Conservation (phyloP, 345 rosid species). For the Rhodamnia rubescens region DNA sequence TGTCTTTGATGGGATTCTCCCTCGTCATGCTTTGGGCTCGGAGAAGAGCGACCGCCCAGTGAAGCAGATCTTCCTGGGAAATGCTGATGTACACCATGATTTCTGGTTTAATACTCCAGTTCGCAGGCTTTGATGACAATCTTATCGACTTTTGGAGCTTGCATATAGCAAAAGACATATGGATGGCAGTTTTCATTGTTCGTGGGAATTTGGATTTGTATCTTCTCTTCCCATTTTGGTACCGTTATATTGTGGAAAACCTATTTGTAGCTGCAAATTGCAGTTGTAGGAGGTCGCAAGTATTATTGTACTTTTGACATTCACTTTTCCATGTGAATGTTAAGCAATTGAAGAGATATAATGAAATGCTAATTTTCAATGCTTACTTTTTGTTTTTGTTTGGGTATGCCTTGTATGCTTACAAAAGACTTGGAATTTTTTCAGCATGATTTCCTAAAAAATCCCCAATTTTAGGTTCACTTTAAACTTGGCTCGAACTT, state of each 20-base stretch:
- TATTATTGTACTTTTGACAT: no score
- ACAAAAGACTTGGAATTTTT: no score
- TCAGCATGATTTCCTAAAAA: no score
- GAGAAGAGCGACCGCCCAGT: constrained; percentile 8
- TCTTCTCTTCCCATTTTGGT: not conserved
- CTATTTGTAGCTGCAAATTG: not conserved
- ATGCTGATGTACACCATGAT: not conserved
- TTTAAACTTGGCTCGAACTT: no score
- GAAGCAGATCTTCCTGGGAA: not conserved
- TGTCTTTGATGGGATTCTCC: constrained; percentile 92
- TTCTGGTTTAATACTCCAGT: not conserved
- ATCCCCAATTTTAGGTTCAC: no score
- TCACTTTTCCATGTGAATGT: no score
- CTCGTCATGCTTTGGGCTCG: constrained; percentile 82
- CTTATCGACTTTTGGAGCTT: not conserved
- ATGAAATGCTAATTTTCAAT: no score
- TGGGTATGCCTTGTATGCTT: no score
- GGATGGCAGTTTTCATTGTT: not conserved
- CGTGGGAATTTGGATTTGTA: not conserved
- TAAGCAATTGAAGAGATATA: no score
- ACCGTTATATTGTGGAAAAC: not conserved
- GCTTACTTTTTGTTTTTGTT: no score
- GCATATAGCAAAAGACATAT: not conserved
- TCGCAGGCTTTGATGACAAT: not conserved
- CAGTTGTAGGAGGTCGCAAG: not conserved